A percentile compares a stretch with the other conserved stretches of the same genome.
Conservation (phyloP, 163 green algal genomes). For the Scenedesmus sp. region DNA sequence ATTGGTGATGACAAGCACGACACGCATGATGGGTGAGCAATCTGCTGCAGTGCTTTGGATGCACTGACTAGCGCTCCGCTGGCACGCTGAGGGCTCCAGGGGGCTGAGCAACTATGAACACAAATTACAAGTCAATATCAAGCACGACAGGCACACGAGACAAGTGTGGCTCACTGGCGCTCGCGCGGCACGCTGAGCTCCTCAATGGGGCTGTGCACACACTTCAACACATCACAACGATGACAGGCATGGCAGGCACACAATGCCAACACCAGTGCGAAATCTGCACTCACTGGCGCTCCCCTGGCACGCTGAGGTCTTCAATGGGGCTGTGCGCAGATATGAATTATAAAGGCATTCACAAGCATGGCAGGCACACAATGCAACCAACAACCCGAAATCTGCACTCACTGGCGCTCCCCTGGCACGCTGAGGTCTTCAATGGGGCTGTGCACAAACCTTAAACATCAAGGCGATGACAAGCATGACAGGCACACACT, state of each 20-base stretch:
- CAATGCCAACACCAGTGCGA: neutral
- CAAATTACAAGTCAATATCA: neutral
- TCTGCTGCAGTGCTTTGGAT: neutral
- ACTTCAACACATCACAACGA: no score
- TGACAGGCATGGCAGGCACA: neutral
- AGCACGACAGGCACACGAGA: neutral
- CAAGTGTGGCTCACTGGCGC: slow-evolving; percentile 31
- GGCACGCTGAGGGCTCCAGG: slow-evolving; percentile 79
- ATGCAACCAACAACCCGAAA: slow-evolving; percentile 13
- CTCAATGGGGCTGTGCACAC: slow-evolving; percentile 76
- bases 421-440: slow-evolving; percentile 76
- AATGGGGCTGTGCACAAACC: slow-evolving; percentile 82
- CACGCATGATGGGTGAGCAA: slow-evolving; percentile 11
- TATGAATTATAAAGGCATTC: slow-evolving; percentile 47
- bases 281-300: slow-evolving; percentile 22
- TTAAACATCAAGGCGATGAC: slow-evolving; percentile 37
- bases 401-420: slow-evolving; percentile 19
- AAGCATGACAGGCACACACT: neutral
- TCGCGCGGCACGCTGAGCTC: slow-evolving; percentile 74
- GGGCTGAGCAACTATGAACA: slow-evolving; percentile 74
- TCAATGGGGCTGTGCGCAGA: slow-evolving; percentile 81
- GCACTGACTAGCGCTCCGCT: slow-evolving; percentile 20
- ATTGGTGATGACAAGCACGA: neutral
- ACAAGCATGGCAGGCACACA: neutral
- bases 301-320: slow-evolving; percentile 75